Evolutionary conservation across 2,329 filamentous ascomycete species (phyloP), one percentile per base, ranked within the genome.

Genomic region (Colletotrichum liaoningense): DNA sequence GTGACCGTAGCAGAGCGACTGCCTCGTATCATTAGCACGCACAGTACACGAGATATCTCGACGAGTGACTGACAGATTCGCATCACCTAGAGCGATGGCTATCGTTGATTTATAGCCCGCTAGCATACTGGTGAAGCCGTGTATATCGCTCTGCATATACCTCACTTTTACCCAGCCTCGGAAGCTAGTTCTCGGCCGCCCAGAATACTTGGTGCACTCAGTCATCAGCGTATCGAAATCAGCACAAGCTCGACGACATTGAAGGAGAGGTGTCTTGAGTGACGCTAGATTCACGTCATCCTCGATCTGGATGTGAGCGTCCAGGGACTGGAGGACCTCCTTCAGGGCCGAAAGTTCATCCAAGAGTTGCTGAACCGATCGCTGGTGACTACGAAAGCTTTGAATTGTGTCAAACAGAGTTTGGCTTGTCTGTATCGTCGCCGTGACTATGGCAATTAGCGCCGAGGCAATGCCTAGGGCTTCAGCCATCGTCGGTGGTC

Each of bases 61-160:
- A 28, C 1, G 5, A 28, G 22, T 2, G 11, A 57, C 69, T 46
- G 9, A 72, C 35, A 72, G 33, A 38, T 67, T 72, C 35, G 63
- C 49, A 63, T 62, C 33, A 26, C 56, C 57, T n/a, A 72, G 22
- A 1, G 54, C 63, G 16, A 57, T 57, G 22, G 54, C n/a, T 19
- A 66, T 49, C 1, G 56, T 72, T 5, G 64, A 68, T 33, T 72
- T 72, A 60, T 72, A 68, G 22, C 64, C 69, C 7, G 54, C 59
- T 4, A 72, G 38, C 64, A 72, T 72, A 7, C 30, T 55, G 1
- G 49, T 59, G 30, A 72, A 68, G n/a, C 64, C 59, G 5, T 24
- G 2, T 22, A 72, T 64, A 22, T 72, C 64, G 46, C 63, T 60
- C 38, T 72, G 42, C 55, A 64, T 72, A 14, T 68, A 68, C 22